Evolutionary conservation across 2,329 filamentous ascomycete species (phyloP).

Genomic region (Alternaria ventricosa): DNA sequence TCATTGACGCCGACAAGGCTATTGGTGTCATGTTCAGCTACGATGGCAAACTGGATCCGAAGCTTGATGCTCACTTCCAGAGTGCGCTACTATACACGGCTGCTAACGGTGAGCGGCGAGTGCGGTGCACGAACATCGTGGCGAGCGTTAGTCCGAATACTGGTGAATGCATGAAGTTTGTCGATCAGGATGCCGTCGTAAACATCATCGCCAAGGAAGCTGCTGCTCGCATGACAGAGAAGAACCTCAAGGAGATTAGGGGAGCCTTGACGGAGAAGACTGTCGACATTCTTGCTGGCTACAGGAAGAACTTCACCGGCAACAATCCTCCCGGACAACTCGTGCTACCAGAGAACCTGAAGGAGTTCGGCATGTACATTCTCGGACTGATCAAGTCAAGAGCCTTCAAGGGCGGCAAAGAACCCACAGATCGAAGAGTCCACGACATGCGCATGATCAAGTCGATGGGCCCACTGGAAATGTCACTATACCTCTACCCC

Average conservation of each 20-base stretch:
- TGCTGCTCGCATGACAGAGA: constrained; percentile 79
- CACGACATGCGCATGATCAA: constrained; percentile 92
- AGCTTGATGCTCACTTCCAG: constrained; percentile 97
- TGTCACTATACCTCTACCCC: constrained; percentile 93
- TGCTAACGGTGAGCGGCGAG: constrained; percentile 83
- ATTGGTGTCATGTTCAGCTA: constrained; percentile 91
- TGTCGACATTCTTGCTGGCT: constrained; percentile 88
- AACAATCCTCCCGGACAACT: constrained; percentile 89
- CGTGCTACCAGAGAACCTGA: constrained; percentile 92
- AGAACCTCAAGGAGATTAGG: constrained; percentile 83
- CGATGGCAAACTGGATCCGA: constrained; percentile 95
- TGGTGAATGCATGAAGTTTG: constrained; percentile 84
- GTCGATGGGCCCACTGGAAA: constrained; percentile 82
- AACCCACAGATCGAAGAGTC: constrained; percentile 87
- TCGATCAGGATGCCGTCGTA: constrained; percentile 94
- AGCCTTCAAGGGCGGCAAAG: constrained; percentile 89
- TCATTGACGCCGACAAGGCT: constrained; percentile 92
- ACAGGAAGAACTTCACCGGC: constrained; percentile 90
- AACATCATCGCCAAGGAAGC: constrained; percentile 92
- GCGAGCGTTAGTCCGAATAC: constrained; percentile 88
- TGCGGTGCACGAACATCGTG: constrained; percentile 91
- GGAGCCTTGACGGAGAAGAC: constrained; percentile 86
- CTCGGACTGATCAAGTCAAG: constrained; percentile 87
- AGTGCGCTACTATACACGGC: constrained; percentile 94
- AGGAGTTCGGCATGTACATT: constrained; percentile 97